Evolutionary conservation across 2,329 filamentous ascomycete genomes (phyloP), one percentile per base, ranked within the genome.

Genomic region (Neonectria ditissima): DNA sequence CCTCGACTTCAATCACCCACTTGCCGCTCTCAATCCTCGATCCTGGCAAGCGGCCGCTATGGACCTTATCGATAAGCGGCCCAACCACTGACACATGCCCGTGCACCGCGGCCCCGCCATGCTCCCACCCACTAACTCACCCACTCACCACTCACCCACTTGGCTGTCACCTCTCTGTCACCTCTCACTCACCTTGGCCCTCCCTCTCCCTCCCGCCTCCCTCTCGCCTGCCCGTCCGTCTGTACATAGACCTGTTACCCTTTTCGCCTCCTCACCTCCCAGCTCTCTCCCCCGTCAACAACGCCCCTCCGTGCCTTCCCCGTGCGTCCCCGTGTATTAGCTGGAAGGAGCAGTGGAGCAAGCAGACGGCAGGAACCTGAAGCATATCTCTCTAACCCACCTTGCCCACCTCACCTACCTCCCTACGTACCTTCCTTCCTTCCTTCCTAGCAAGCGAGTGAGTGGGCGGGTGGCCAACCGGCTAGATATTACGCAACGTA

Each of bases 181-280:
- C 59, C 50, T 61, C 58, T 55, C 52, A 61, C 58, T 55, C 52
- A 61, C 50, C 58, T 60, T 44, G 43, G 48, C 24, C 24, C 18
- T 32, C 51, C n/a, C 32, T 44, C 45, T 43, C 20, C 7, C 26
- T 5, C 30, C 34, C 16, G 32, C 39, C 13, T 11, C 13, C 24
- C 32, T 16, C 44, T 43, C 20, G 47, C 30, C 22, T 43, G 45
- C 48, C 39, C 52, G 30, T 45, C 39, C 32, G 41, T 30, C 41
- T 28, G 22, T 51, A n/a, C n/a, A n/a, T n/a, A 14, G 5, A 28
- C 44, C 51, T 37, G 44, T 56, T 52, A 37, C 45, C 52, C 39
- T 34, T 39, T 18, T 55, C 45, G 37, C 52, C 37, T 41, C 37
- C n/a, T 41, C 37, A 37, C 34, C 37, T 20, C n/a, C 37, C n/a